A percentile compares a stretch with the other conserved stretches of the same genome.
These are phyloP conservation scores for Plenodomus tracheiphilus DNA, from an alignment of 2,329 filamentous ascomycete species.

Conservation along the genomic window DNA sequence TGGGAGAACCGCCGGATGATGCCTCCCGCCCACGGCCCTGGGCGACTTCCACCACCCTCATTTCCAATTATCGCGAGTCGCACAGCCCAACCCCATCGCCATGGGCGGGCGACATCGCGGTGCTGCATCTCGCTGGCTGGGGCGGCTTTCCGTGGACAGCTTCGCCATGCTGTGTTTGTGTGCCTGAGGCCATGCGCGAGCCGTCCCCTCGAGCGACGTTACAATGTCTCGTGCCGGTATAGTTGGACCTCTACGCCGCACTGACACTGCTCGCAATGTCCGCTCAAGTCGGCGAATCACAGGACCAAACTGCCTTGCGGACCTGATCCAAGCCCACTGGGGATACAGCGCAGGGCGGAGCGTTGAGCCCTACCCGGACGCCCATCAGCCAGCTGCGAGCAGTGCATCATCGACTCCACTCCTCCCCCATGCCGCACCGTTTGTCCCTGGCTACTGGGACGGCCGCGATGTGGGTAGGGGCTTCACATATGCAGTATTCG, in stretches of 20 bases:
- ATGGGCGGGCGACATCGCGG: constrained; percentile 5
- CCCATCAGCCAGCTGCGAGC: constrained; percentile 9
- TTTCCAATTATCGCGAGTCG: constrained; percentile 28
- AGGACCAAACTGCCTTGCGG: constrained; percentile 2
- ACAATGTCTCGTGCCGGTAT: constrained; percentile 23
- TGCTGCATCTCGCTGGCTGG: constrained; percentile 8
- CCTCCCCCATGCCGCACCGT: constrained; percentile 10
- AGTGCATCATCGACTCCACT: constrained; percentile 1
- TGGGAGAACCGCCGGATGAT: constrained; percentile 6
- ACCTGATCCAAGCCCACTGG: constrained; percentile 8
- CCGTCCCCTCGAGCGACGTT: constrained; percentile 23
- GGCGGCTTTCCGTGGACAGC: constrained; percentile 12
- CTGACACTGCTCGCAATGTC: constrained; percentile 9
- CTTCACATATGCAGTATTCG: constrained; percentile 11
- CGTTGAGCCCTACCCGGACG: constrained; percentile 15
- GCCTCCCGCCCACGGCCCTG: not conserved
- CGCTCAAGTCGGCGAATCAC: constrained; percentile 15
- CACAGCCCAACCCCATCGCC: constrained; percentile 15
- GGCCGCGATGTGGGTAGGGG: constrained; percentile 3
- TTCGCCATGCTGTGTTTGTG: constrained; percentile 3
- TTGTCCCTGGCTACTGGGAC: constrained; percentile 16
- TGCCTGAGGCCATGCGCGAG: constrained; percentile 14
- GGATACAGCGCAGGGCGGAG: constrained; percentile 33
- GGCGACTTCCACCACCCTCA: constrained; percentile 1
- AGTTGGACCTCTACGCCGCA: constrained; percentile 9